Evolutionary conservation across 352 stramenopile species (phyloP).

Genomic region (Globisporangium iwayamae): DNA sequence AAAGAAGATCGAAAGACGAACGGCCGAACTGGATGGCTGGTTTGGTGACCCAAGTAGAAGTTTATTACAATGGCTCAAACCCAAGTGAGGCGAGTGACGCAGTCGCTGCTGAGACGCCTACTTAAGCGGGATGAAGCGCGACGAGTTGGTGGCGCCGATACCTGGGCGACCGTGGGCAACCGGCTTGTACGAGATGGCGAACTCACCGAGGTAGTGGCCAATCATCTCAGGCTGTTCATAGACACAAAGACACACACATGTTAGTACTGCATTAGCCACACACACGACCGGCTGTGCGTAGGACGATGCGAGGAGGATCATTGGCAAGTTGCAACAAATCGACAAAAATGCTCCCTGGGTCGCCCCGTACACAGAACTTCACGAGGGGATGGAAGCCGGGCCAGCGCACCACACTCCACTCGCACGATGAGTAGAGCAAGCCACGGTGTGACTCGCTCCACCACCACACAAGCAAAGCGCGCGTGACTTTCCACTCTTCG

Average conservation of each 20-base stretch:
- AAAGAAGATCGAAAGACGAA: not conserved
- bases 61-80: slow-evolving; percentile 86
- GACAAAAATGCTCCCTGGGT: slow-evolving; percentile 69
- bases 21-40: not conserved
- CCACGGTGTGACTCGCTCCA: not conserved
- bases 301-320: slow-evolving; percentile 5
- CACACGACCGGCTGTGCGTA: not conserved
- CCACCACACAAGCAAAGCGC: not conserved
- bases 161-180: slow-evolving; percentile 98
- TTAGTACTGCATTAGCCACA: slow-evolving; percentile 19
- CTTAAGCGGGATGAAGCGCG: slow-evolving; percentile 99
- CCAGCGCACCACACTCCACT: slow-evolving; percentile 2
- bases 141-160: slow-evolving; percentile 97
- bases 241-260: slow-evolving; percentile 11
- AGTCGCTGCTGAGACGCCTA: slow-evolving; percentile 43
- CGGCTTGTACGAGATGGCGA: slow-evolving; percentile 98
- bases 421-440: not conserved
- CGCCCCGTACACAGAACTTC: slow-evolving; percentile 89
- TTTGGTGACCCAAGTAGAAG: slow-evolving; percentile 27
- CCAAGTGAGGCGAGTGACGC: slow-evolving; percentile 32
- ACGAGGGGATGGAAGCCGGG: slow-evolving; percentile 68
- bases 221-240: slow-evolving; percentile 96
- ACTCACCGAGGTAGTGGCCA: slow-evolving; percentile 99
- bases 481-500: slow-evolving; percentile 47
- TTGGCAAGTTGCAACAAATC: slow-evolving; percentile 8